phyloP scores from a whole-genome alignment of 2,329 filamentous ascomycete species.

The Alternaria brassicae region DNA sequence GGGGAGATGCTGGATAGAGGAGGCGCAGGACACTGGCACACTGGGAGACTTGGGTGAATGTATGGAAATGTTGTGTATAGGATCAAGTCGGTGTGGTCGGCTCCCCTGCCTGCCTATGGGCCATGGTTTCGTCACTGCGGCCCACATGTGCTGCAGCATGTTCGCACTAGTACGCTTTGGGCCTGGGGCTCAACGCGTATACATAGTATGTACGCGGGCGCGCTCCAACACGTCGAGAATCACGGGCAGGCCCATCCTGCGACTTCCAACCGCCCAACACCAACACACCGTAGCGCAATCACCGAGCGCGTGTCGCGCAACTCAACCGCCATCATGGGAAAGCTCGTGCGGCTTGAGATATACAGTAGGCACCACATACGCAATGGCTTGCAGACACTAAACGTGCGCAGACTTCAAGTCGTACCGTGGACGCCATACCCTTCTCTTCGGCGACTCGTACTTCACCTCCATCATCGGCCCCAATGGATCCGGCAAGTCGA shows the following conservation, averaged over 20 bases:
- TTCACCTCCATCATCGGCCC: conserved; percentile 99
- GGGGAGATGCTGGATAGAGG: background rate
- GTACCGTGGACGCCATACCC: conserved; percentile 94
- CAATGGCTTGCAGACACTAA: conserved; percentile 19
- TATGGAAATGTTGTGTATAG: background rate
- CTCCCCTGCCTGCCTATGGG: background rate
- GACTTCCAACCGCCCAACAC: conserved; percentile 9
- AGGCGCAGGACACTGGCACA: background rate
- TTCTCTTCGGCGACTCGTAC: conserved; percentile 96
- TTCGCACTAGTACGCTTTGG: conserved; percentile 22
- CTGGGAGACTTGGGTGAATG: background rate
- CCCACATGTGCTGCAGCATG: conserved; percentile 1
- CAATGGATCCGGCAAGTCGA: conserved; percentile 99
- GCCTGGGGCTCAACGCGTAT: conserved; percentile 22
- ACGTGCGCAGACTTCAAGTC: conserved; percentile 87
- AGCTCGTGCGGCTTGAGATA: conserved; percentile 91
- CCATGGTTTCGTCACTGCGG: conserved; percentile 36
- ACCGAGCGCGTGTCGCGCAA: conserved; percentile 23
- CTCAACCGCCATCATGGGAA: conserved; percentile 72
- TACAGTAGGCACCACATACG: conserved; percentile 70
- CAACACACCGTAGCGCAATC: conserved; percentile 15
- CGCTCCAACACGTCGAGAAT: conserved; percentile 8
- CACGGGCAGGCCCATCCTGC: conserved; percentile 11
- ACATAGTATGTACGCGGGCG: too few relatives aligned
- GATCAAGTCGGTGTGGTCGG: background rate